phyloP scores from a whole-genome alignment of 2,329 filamentous ascomycete genomes.

The Neonectria magnoliae region DNA sequence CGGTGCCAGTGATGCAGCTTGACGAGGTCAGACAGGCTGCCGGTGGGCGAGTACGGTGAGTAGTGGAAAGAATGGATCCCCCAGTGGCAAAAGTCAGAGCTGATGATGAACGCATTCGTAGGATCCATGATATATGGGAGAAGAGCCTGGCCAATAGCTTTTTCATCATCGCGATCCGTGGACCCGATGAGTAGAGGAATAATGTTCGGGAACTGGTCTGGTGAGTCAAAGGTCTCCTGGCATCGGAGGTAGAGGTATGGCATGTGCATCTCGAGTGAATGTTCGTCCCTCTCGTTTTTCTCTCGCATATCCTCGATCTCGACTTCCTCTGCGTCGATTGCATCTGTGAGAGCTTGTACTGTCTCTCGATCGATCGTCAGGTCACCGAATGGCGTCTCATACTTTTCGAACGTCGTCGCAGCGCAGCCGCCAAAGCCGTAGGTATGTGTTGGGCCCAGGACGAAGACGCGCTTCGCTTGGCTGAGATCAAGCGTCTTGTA shows the following conservation, averaged over 20 bases:
- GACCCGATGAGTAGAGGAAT: constrained; percentile 89
- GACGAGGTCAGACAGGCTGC: constrained; percentile 52
- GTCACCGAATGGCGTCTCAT: constrained; percentile 79
- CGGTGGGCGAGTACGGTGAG: constrained; percentile 72
- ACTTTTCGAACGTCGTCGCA: constrained; percentile 75
- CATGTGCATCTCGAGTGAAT: constrained; percentile 96
- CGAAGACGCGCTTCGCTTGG: constrained; percentile 85
- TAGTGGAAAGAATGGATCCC: constrained; percentile 83
- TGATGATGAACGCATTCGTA: constrained; percentile 84
- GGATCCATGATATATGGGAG: constrained; percentile 81
- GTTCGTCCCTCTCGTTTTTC: constrained; percentile 79
- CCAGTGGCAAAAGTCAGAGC: constrained; percentile 98
- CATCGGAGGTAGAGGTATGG: constrained; percentile 89
- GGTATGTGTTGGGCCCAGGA: constrained; percentile 93
- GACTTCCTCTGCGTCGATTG: constrained; percentile 39
- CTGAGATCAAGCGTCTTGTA: constrained; percentile 89
- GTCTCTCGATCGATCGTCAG: constrained; percentile 71
- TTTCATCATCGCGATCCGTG: constrained; percentile 72
- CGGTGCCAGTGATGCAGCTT: constrained; percentile 48
- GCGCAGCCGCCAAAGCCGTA: constrained; percentile 82
- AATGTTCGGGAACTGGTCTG: constrained; percentile 73
- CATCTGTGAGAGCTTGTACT: constrained; percentile 59
- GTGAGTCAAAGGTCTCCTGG: constrained; percentile 58
- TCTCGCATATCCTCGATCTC: constrained; percentile 64
- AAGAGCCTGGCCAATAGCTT: constrained; percentile 73